Conservation (phyloP, 106 monocot species). For the Apostasia shenzhenica region DNA sequence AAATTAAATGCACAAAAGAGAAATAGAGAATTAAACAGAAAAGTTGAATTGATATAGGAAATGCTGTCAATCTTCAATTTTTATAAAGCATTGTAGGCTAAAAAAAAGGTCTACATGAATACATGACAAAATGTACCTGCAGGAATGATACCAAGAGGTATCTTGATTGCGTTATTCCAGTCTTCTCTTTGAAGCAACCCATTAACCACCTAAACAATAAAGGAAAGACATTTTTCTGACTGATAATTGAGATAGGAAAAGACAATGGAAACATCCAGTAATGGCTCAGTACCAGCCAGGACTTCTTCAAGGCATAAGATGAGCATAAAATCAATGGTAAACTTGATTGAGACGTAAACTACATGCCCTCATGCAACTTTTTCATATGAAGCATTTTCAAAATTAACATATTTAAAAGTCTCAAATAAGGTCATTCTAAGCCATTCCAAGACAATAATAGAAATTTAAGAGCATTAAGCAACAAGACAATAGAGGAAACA, state of each 20-base stretch:
- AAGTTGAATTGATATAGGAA: too few species aligned
- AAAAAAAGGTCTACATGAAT: neutral
- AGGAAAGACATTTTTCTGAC: neutral
- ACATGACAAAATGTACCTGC: conserved; percentile 39
- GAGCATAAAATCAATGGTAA: neutral
- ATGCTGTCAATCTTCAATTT: too few species aligned
- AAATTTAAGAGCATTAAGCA: too few species aligned
- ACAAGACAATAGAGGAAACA: too few species aligned
- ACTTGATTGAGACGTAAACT: too few species aligned
- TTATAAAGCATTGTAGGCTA: neutral
- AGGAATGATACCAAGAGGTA: conserved; percentile 95
- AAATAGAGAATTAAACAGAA: too few species aligned
- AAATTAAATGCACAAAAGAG: too few species aligned
- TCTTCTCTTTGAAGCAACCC: conserved; percentile 89
- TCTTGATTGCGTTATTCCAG: conserved; percentile 68
- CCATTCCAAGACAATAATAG: too few species aligned
- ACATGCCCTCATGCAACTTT: too few species aligned
- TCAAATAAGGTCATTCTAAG: too few species aligned
- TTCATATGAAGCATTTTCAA: too few species aligned
- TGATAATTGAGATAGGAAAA: conserved; percentile 1
- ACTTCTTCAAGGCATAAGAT: neutral
- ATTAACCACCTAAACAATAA: conserved; percentile 65
- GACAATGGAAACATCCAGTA: neutral
- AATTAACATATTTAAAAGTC: too few species aligned
- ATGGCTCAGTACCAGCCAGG: neutral